phyloP scores from a whole-genome alignment of 1,284 basidiomycete species.

The Laetiporus sulphureus region DNA sequence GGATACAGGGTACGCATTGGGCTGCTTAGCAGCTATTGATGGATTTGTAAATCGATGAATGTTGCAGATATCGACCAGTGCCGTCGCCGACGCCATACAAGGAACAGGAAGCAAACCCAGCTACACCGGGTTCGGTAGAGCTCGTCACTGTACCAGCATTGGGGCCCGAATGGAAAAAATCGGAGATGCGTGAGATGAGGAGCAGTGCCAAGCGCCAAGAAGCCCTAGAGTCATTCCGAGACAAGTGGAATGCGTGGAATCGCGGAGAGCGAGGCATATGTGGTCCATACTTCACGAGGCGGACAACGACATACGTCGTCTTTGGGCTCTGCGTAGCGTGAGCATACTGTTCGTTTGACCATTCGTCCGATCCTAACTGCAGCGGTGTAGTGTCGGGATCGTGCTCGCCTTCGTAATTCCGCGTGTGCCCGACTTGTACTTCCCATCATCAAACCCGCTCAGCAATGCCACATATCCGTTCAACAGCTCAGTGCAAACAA shows the following conservation, averaged over 20 bases:
- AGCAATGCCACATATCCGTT: constrained; percentile 48
- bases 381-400: constrained; percentile 50
- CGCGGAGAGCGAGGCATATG: constrained; percentile 38
- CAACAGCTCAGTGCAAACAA: constrained; percentile 45
- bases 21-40: too few species aligned
- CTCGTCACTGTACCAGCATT: constrained; percentile 84
- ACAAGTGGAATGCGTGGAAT: constrained; percentile 28
- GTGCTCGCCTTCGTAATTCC: constrained; percentile 74
- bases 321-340: constrained; percentile 63
- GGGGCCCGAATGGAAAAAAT: constrained; percentile 79
- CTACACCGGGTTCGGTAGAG: constrained; percentile 49
- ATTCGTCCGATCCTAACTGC: background rate
- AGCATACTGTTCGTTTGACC: constrained; percentile 27
- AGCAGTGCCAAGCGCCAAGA: constrained; percentile 58
- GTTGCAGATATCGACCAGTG: constrained; percentile 46
- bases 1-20: too few species aligned
- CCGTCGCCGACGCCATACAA: constrained; percentile 27
- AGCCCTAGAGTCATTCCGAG: constrained; percentile 46
- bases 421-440: constrained; percentile 65
- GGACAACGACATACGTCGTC: constrained; percentile 55
- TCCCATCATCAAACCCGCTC: constrained; percentile 55
- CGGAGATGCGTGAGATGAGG: constrained; percentile 71
- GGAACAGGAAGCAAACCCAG: constrained; percentile 30
- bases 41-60: too few species aligned
- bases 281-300: constrained; percentile 71